Evolutionary conservation across 768 basidiomycete genomes (phyloP), one percentile per base, ranked within the genome.

Genomic region (Termitomyces titanicus): DNA sequence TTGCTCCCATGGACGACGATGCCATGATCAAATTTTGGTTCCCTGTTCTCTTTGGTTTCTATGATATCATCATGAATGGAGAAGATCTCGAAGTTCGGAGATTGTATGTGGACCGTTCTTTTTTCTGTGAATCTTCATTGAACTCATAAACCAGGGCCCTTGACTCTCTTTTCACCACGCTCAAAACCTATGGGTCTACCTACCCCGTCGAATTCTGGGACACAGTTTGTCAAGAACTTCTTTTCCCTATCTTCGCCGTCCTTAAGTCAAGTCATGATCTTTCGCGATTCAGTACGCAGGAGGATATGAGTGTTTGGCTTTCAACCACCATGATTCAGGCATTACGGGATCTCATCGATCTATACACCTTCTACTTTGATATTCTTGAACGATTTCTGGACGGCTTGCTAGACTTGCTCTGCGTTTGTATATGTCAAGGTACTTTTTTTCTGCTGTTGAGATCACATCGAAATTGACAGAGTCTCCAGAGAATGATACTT

Each of bases 301-400:
- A 98, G 66, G 97, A 98, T 63, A 96, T 98, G 94, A 97, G 94
- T 63, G 94, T 99, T 25, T 99, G 97, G 97, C 72, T 99, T 44
- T 98, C 94, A 24, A 97, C 97, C 13, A 99, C 97, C 2, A 94
- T 99, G 91, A 97, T 98, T 47, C 94, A 98, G 67, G 97, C 97
- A 0, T 80, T 99, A 44, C 85, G 97, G 43, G 91, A 98, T 70
- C 79, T 98, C 58, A 91, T 99, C 55, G 93, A 96, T 66, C 81
- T 99, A 20, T 99, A 95, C 68, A 95, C 97, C 1, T 92, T 86
- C 73, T 94, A 94, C 75, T 98, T 98, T 67, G 88, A 92, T 50
- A 92, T 86, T 15, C 70, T 99, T 63, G 92, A 94, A 61, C 82
- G 90, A 35, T 91, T 90, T 70, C 75, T 98, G 37, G 97, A 98